Conservation (phyloP, 2,329 filamentous ascomycete genomes). For the Nectriaceae sp. region DNA sequence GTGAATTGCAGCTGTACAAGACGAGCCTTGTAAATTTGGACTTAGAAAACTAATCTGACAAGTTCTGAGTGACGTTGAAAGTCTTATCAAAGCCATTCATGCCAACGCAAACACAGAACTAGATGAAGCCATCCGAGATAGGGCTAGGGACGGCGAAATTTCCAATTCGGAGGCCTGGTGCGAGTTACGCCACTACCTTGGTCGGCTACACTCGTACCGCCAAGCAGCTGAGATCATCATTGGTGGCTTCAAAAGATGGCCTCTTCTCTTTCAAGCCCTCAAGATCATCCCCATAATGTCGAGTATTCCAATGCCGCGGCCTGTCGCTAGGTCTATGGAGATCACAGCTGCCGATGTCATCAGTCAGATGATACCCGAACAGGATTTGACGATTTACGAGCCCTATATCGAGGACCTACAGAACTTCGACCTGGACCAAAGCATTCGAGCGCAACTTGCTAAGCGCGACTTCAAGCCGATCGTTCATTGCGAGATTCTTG, state of each 20-base stretch:
- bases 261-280: conserved; percentile 27
- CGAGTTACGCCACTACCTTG: conserved; percentile 25
- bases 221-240: conserved; percentile 18
- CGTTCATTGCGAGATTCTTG: conserved; percentile 34
- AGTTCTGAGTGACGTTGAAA: conserved; percentile 19
- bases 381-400: neutral
- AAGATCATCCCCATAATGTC: conserved; percentile 26
- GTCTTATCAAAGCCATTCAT: conserved; percentile 17
- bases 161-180: conserved; percentile 16
- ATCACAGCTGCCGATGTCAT: conserved; percentile 6
- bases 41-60: neutral
- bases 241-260: conserved; percentile 16
- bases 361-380: neutral
- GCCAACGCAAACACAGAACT: neutral
- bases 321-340: neutral
- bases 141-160: conserved; percentile 4
- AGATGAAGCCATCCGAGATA: conserved; percentile 5
- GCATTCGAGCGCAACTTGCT: conserved; percentile 12
- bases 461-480: conserved; percentile 18
- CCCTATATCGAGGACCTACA: conserved; percentile 15
- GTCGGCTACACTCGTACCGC: conserved; percentile 26
- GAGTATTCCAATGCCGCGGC: conserved; percentile 2
- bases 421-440: conserved; percentile 15
- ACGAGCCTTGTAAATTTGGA: no score
- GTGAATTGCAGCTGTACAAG: no score